Evolutionary conservation across 768 basidiomycete genomes (phyloP).

Genomic region (Trametes coccinea): DNA sequence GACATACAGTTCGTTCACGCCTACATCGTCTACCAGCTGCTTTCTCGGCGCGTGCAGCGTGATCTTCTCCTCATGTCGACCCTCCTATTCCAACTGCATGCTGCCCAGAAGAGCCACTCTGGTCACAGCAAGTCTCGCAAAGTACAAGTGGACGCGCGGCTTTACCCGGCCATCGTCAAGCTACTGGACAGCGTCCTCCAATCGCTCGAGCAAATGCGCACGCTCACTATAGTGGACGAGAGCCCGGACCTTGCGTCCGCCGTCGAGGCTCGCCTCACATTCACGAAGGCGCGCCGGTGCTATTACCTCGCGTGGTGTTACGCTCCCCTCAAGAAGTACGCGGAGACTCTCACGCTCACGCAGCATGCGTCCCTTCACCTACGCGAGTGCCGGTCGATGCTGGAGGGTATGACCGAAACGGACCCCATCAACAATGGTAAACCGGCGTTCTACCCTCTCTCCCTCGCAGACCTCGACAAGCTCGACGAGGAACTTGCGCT

Average conservation of each 20-base stretch:
- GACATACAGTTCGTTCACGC: conserved; percentile 86
- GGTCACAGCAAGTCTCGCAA: conserved; percentile 29
- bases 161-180: conserved; percentile 89
- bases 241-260: conserved; percentile 79
- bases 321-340: conserved; percentile 64
- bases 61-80: conserved; percentile 80
- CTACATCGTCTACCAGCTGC: conserved; percentile 84
- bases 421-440: conserved; percentile 47
- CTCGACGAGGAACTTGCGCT: conserved; percentile 54
- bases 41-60: conserved; percentile 84
- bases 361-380: conserved; percentile 73
- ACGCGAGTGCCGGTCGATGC: conserved; percentile 64
- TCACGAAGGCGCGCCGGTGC: conserved; percentile 76
- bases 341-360: conserved; percentile 68
- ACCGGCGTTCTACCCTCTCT: conserved; percentile 58
- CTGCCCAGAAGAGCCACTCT: conserved; percentile 15
- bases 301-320: conserved; percentile 79
- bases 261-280: conserved; percentile 74
- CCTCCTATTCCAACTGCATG: conserved; percentile 42
- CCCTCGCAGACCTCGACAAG: conserved; percentile 40
- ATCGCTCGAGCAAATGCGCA: conserved; percentile 80
- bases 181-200: conserved; percentile 84
- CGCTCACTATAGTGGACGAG: conserved; percentile 83
- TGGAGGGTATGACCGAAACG: conserved; percentile 38
- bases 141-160: conserved; percentile 62